phyloP scores from a whole-genome alignment of 164 flowering plant genomes.

The Nelumbo lutea region DNA sequence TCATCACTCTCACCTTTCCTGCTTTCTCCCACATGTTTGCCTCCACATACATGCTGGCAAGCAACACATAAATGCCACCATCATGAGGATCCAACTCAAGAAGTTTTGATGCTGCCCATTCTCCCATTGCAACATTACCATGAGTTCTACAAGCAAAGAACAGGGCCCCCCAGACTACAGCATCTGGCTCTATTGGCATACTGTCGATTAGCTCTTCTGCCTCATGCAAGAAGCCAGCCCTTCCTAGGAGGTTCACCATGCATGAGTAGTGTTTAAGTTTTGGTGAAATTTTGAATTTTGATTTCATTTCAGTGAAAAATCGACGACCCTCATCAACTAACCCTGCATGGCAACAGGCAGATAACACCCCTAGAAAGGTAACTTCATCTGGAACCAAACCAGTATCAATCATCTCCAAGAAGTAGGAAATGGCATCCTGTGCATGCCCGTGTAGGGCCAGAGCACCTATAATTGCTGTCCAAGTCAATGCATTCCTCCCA shows the following conservation, averaged over 20 bases:
- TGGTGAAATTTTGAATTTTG: conserved; percentile 39
- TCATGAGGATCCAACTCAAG: conserved; percentile 64
- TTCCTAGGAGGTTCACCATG: conserved; percentile 74
- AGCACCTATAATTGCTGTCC: conserved; percentile 70
- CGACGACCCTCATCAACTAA: conserved; percentile 56
- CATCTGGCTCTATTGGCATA: conserved; percentile 63
- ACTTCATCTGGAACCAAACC: conserved; percentile 65
- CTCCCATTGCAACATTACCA: conserved; percentile 49
- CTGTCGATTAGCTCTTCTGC: conserved; percentile 48
- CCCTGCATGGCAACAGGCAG: conserved; percentile 81
- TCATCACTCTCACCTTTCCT: conserved; percentile 46
- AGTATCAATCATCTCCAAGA: conserved; percentile 40
- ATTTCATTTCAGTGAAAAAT: conserved; percentile 46
- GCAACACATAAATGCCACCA: conserved; percentile 64
- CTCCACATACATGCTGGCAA: conserved; percentile 64
- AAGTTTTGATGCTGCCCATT: conserved; percentile 54
- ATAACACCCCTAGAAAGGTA: conserved; percentile 56
- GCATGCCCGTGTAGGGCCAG: conserved; percentile 61
- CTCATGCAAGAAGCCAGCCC: conserved; percentile 63
- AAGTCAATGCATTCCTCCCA: conserved; percentile 45
- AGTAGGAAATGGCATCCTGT: conserved; percentile 44
- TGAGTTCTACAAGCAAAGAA: conserved; percentile 61
- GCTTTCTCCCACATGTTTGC: conserved; percentile 63
- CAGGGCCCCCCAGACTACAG: conserved; percentile 61
- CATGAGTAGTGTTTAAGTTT: conserved; percentile 53